Percentiles rank a stretch among this genome's conserved stretches.
Evolutionary conservation across 768 basidiomycete genomes (phyloP).

Genomic region (Boletus eberwhitei): DNA sequence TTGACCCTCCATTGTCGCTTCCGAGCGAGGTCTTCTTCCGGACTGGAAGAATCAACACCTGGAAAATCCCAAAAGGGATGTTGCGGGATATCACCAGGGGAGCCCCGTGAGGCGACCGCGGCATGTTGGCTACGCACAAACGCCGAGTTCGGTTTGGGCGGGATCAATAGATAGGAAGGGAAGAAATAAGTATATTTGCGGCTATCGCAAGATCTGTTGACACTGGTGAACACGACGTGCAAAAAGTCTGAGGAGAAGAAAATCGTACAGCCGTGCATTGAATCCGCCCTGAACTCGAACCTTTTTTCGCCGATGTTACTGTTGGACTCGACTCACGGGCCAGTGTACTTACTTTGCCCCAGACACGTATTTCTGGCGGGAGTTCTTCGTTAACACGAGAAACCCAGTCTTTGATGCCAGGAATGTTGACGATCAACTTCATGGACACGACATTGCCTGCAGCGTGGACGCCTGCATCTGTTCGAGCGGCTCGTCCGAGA

Average conservation of each 20-base stretch:
- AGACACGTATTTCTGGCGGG: slow-evolving; percentile 90
- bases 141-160: slow-evolving; percentile 75
- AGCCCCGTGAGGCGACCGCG: slow-evolving; percentile 16
- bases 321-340: neutral
- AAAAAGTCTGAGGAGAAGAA: neutral
- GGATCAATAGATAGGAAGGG: slow-evolving; percentile 88
- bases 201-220: slow-evolving; percentile 79
- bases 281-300: slow-evolving; percentile 77
- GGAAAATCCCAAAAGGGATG: slow-evolving; percentile 64
- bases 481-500: slow-evolving; percentile 86
- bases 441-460: slow-evolving; percentile 91
- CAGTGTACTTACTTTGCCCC: slow-evolving; percentile 67
- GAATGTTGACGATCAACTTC: slow-evolving; percentile 80
- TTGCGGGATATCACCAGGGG: slow-evolving; percentile 19
- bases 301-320: slow-evolving; percentile 31
- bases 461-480: slow-evolving; percentile 97
- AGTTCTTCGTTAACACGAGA: slow-evolving; percentile 78
- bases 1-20: slow-evolving; percentile 72
- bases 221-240: neutral
- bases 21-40: slow-evolving; percentile 57
- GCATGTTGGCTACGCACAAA: slow-evolving; percentile 46
- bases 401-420: slow-evolving; percentile 67
- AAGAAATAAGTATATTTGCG: slow-evolving; percentile 98
- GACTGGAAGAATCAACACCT: slow-evolving; percentile 36
- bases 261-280: slow-evolving; percentile 65